Evolutionary conservation across 371 early-diverging fungal species (phyloP).

Genomic region (Mortierella sp.): DNA sequence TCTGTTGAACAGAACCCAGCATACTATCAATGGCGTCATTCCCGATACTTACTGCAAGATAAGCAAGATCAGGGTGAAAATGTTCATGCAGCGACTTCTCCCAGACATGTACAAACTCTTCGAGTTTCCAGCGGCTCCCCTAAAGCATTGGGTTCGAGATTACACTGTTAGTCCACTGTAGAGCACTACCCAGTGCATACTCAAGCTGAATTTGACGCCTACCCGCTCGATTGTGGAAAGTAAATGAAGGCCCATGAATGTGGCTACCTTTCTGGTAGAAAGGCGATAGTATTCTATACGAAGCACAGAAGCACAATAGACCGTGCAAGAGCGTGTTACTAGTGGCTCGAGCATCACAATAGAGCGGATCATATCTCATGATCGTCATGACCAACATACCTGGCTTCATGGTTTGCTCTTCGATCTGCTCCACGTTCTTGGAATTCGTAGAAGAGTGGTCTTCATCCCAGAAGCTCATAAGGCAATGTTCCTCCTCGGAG

Average conservation of each 20-base stretch:
- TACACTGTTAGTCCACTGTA: not conserved
- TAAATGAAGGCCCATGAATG: constrained; percentile 37
- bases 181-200: not conserved
- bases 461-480: too few species aligned
- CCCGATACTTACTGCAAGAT: constrained; percentile 49
- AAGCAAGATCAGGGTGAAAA: constrained; percentile 49
- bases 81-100: constrained; percentile 50
- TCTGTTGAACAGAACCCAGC: not conserved
- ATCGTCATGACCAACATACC: constrained; percentile 3
- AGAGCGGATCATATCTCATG: not conserved
- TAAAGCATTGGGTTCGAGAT: constrained; percentile 6
- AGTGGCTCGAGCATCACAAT: too few species aligned
- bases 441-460: too few species aligned
- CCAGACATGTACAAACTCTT: constrained; percentile 63
- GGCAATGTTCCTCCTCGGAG: constrained; percentile 22
- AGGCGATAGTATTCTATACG: constrained; percentile 18
- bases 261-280: constrained; percentile 22
- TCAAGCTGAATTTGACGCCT: not conserved
- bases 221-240: constrained; percentile 35
- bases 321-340: not conserved
- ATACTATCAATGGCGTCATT: not conserved
- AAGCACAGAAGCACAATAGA: not conserved
- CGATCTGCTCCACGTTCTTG: too few species aligned
- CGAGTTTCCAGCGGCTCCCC: constrained; percentile 61
- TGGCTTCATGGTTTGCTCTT: not conserved